Evolutionary conservation across 345 rosid genomes (phyloP).

Genomic region (Eucalyptus lansdowneana): DNA sequence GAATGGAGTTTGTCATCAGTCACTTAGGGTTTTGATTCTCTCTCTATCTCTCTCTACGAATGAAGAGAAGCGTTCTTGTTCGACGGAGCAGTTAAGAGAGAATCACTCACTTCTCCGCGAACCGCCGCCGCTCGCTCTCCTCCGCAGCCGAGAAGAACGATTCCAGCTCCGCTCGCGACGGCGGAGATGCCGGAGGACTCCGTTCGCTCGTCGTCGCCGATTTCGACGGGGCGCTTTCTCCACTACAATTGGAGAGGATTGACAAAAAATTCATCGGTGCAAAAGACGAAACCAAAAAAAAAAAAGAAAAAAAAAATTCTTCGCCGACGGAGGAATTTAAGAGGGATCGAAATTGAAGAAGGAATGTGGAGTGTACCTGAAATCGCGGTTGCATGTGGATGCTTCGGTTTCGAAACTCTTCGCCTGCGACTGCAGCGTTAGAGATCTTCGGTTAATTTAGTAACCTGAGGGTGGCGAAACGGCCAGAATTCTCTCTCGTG

Average conservation of each 20-base stretch:
- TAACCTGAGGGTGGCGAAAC: not conserved
- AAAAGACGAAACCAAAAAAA: not conserved
- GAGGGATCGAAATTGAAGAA: not conserved
- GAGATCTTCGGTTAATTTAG: not conserved
- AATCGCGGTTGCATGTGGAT: slow-evolving; percentile 16
- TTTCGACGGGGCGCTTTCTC: slow-evolving; percentile 11
- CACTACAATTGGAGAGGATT: not conserved
- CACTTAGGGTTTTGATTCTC: slow-evolving; percentile 7
- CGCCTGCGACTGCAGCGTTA: slow-evolving; percentile 5
- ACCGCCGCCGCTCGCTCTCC: slow-evolving; percentile 29
- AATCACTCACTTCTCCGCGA: slow-evolving; percentile 30
- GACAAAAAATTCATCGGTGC: not conserved
- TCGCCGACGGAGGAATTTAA: not conserved
- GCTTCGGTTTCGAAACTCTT: slow-evolving; percentile 24
- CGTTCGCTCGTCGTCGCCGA: not conserved
- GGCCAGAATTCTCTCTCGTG: not conserved
- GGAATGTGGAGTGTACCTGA: not conserved
- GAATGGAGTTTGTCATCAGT: slow-evolving; percentile 9
- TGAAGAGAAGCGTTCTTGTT: not conserved
- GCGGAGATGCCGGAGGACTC: not conserved
- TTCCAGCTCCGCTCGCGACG: slow-evolving; percentile 33
- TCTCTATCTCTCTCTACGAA: not conserved
- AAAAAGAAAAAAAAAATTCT: accelerated
- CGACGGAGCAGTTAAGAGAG: not conserved
- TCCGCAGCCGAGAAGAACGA: slow-evolving; percentile 42